Percentiles rank a stretch among this genome's conserved stretches.
These are phyloP conservation scores for Aspergillus conjunctus DNA, from an alignment of 495 filamentous ascomycete genomes.

Conservation along the genomic window DNA sequence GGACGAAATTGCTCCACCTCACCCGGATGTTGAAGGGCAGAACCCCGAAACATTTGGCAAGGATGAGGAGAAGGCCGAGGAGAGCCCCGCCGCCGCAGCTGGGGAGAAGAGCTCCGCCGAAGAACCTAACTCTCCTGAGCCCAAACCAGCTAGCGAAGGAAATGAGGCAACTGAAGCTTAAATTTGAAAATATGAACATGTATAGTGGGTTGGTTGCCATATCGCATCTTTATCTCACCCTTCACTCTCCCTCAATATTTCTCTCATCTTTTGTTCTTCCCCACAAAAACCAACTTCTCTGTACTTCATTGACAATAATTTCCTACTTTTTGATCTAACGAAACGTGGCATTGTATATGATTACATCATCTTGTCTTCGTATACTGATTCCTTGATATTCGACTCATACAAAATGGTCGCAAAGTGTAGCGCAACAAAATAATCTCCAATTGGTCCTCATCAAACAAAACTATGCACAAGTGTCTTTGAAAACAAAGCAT, in stretches of 20 bases:
- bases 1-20: conserved; percentile 69
- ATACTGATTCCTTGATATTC: neutral
- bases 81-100: conserved; percentile 51
- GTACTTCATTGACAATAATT: conserved; percentile 24
- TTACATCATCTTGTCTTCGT: conserved; percentile 10
- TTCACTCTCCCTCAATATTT: conserved; percentile 3
- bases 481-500: conserved; percentile 33
- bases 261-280: conserved; percentile 1
- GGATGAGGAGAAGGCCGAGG: conserved; percentile 42
- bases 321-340: conserved; percentile 22
- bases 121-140: conserved; percentile 51
- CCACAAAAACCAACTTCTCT: conserved; percentile 18
- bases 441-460: conserved; percentile 41
- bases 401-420: neutral
- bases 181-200: conserved; percentile 21
- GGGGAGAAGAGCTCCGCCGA: conserved; percentile 67
- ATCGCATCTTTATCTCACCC: conserved; percentile 4
- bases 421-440: conserved; percentile 28
- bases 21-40: conserved; percentile 77
- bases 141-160: conserved; percentile 77
- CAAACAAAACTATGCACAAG: conserved; percentile 45
- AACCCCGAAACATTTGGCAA: conserved; percentile 62
- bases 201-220: conserved; percentile 13
- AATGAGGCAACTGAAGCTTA: conserved; percentile 62
- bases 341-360: conserved; percentile 29